Conservation (phyloP, 2,329 filamentous ascomycete genomes). For the Sporothrix pallida region DNA sequence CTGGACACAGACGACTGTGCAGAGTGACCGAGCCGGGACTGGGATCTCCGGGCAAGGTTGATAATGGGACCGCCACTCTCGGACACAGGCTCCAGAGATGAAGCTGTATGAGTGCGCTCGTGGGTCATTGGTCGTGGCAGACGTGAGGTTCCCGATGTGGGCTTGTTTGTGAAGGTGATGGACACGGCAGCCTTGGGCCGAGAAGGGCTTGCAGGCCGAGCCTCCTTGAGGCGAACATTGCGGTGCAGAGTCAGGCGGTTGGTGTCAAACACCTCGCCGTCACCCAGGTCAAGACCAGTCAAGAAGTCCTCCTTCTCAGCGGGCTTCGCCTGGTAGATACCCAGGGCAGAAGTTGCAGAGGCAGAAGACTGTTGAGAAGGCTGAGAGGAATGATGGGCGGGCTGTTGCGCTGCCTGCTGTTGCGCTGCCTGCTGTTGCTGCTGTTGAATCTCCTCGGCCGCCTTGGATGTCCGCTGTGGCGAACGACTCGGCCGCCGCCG, state of each 20-base stretch:
- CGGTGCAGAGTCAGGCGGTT: constrained; percentile 84
- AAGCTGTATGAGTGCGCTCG: constrained; percentile 70
- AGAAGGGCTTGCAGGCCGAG: constrained; percentile 70
- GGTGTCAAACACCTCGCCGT: constrained; percentile 79
- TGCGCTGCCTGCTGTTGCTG: constrained; percentile 38
- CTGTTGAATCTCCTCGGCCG: constrained; percentile 42
- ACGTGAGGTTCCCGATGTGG: constrained; percentile 64
- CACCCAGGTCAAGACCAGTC: constrained; percentile 83
- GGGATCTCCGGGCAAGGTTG: constrained; percentile 64
- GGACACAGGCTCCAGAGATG: constrained; percentile 88
- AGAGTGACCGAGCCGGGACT: constrained; percentile 70
- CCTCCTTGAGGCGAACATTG: constrained; percentile 85
- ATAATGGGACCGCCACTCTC: constrained; percentile 78
- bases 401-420: constrained; percentile 37
- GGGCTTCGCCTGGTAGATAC: constrained; percentile 35
- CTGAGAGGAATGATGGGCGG: constrained; percentile 1
- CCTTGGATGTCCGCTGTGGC: constrained; percentile 50
- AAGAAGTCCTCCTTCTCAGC: constrained; percentile 77
- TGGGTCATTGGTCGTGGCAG: constrained; percentile 77
- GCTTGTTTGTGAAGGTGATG: constrained; percentile 87
- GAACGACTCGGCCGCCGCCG: constrained; percentile 69
- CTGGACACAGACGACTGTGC: constrained; percentile 71
- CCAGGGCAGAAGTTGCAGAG: constrained; percentile 26
- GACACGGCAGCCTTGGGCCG: constrained; percentile 78
- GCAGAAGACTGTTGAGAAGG: not conserved